Base-by-base conservation (phyloP, 805 yeast genomes). In the Zygotorulaspora sp. region DNA sequence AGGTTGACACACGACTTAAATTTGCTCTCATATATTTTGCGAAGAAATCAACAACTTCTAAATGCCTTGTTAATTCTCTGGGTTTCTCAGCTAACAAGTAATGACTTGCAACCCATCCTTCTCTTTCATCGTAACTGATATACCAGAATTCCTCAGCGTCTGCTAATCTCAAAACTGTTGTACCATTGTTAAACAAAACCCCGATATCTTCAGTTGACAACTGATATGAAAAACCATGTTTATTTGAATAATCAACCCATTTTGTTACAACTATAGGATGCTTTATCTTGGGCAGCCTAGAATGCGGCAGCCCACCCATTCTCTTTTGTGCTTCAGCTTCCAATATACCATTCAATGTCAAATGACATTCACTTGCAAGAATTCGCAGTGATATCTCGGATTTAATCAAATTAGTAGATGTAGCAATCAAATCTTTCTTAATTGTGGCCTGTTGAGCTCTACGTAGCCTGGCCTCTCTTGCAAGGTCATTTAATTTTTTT, bases 211-310 rank as follows among this genome's bases (percentile, higher is more conserved):
- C 92, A 31, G 88, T 83, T 14, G 90, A 84, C 40, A 92, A 67
- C 58, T 92, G 96, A 61, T 90, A 92, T 4, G 96, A 85, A 57
- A 92, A 81, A 1, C 98, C 98, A 62, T 90, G 94, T 61, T 83
- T 87, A 65, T 89, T 88, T 18, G 96, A 83, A 60, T 90, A 92
- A 60, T 92, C 99, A 19, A 94, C 97, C 99, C 99, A 92, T 59
- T 90, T 89, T 44, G 94, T 83, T 29, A 90, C 78, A 43, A 85
- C 75, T 13, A 78, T 74, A 9, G 89, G 94, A 45, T 75, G 73
- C 38, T 59, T 61, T 9, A 56, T 44, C 30, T 55, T 52, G 16
- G 63, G 60, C 43, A 53, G 48, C 38, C 57, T 47, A 29, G 58
- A 49, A 36, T 43, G 57, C 26, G 63, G 63, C 39, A 57, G 41